Percentiles rank a stretch among this genome's conserved stretches.
Conservation (phyloP, 495 filamentous ascomycete genomes). For the Rostrohypoxylon terebratum region DNA sequence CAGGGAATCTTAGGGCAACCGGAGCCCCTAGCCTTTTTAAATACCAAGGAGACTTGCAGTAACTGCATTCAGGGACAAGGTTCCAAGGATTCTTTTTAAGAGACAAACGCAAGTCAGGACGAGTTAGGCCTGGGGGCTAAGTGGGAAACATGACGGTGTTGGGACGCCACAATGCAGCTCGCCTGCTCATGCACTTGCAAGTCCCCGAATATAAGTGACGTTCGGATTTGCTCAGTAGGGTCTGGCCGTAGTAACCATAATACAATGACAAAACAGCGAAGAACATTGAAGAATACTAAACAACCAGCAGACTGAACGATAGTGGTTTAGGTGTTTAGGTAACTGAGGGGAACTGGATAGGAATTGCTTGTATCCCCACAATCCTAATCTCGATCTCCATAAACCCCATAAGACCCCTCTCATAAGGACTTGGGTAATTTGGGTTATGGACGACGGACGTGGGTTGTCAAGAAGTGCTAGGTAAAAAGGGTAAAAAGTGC, state of each 20-base stretch:
- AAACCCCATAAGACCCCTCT: background rate
- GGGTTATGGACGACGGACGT: too few species aligned
- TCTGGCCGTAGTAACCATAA: slow-evolving; percentile 4
- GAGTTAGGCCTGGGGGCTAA: background rate
- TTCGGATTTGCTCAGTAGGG: slow-evolving; percentile 21
- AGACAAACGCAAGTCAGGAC: slow-evolving; percentile 26
- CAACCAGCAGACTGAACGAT: background rate
- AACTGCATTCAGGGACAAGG: slow-evolving; percentile 33
- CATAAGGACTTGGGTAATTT: background rate
- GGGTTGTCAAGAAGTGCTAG: too few species aligned
- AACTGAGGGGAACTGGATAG: background rate
- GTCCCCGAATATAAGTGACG: slow-evolving; percentile 27
- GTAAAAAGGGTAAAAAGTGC: too few species aligned
- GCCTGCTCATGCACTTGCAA: slow-evolving; percentile 38
- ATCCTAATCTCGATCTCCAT: background rate
- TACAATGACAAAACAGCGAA: too few species aligned
- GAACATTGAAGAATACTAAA: too few species aligned
- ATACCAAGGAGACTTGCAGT: slow-evolving; percentile 18
- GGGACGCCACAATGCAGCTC: slow-evolving; percentile 40
- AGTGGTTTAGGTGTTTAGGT: background rate
- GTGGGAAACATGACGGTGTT: slow-evolving; percentile 31
- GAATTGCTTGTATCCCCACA: slow-evolving; percentile 20
- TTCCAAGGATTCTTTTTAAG: slow-evolving; percentile 21
- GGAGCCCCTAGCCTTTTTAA: slow-evolving; percentile 17
- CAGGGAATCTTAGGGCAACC: background rate